Base-by-base conservation (phyloP, 208 protist species). In the Wallacemonas sp. region DNA sequence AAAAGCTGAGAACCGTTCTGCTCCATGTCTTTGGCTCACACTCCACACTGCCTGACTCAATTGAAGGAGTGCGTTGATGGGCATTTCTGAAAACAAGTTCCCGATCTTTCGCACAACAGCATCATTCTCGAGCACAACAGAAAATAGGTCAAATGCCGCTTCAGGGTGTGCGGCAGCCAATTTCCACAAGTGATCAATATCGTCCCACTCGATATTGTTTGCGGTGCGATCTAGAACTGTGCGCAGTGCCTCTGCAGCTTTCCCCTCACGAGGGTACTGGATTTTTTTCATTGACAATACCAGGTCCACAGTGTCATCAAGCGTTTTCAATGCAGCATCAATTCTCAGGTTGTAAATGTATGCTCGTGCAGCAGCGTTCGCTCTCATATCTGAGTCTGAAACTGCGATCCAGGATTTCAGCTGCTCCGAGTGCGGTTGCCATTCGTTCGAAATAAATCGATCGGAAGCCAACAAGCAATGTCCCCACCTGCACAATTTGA, bases 351-450 rank as follows among this genome's bases (percentile, higher is more conserved):
- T 77, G 51, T 80, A 69, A 21, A 84, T 55, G 42, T 80, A 83
- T 11, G 72, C 41, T 0, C 77, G 64, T 14, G 68, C 72, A 58
- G 51, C 12, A 24, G 51, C 15, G 19, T 4, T 24, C n/a, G 30
- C 24, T 38, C 41, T 74, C 22, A 46, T n/a, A 42, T 84, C 76
- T 38, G 46, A 71, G 0, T 60, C 26, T 22, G 80, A 55, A n/a
- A 39, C 53, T 1, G 82, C 80, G 63, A 88, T 70, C 77, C 79
- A 88, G 5, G 56, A 46, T 54, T 89, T 84, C 12, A 91, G 63
- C 42, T 83, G 79, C 72, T 86, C 81, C 6, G 79, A 80, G 66
- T 91, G 85, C 27, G 77, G 71, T 6, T 78, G 72, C 82, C 85
- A 91, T 26, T 72, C 61, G 14, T 54, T 26, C 2, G 80, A 86